Evolutionary conservation across 345 rosid species (phyloP).

Genomic region (Gossypium bickii): DNA sequence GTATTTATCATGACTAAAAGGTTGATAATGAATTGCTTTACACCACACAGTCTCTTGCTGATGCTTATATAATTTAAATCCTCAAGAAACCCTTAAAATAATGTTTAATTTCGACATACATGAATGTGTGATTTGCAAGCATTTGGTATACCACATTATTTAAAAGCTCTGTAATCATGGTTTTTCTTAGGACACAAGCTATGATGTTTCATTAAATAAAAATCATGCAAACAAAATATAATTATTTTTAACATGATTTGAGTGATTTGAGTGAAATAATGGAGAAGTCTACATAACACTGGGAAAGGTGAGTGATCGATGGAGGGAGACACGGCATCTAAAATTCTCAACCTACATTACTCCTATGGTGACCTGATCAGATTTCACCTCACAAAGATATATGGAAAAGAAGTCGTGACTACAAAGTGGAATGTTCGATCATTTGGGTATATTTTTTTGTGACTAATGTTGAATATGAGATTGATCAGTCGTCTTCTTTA

Average conservation of each 20-base stretch:
- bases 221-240: background rate
- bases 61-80: background rate
- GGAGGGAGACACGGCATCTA: background rate
- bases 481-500: background rate
- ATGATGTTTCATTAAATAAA: background rate
- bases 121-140: background rate
- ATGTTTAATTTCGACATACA: background rate
- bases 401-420: background rate
- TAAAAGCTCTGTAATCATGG: background rate
- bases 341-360: background rate
- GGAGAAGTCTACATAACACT: background rate
- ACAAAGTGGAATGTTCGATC: conserved; percentile 6
- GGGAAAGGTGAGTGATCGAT: background rate
- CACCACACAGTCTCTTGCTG: background rate
- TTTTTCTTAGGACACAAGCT: conserved; percentile 15
- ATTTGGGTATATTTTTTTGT: conserved; percentile 2
- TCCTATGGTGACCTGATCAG: background rate
- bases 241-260: background rate
- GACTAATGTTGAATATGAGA: background rate
- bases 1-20: background rate
- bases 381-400: background rate
- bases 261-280: background rate
- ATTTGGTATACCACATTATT: background rate
- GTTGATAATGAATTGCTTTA: background rate
- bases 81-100: conserved; percentile 4